Base-by-base conservation (phyloP, 352 stramenopile species). In the Phytophthora sp. region DNA sequence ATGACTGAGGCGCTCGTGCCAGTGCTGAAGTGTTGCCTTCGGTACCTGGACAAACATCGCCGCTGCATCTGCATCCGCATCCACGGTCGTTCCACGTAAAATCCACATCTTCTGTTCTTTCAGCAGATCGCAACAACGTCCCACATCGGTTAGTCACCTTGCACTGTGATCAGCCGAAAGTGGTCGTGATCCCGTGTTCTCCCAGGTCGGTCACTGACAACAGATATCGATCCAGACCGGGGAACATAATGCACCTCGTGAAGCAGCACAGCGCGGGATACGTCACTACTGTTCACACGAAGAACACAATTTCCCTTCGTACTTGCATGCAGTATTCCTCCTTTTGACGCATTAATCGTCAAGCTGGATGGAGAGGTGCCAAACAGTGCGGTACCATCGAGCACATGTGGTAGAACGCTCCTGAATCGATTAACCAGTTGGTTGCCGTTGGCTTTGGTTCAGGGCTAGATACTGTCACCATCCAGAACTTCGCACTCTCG, bases 1-100 rank as follows among this genome's bases (percentile, higher is more conserved):
- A 21, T 68, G 31, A 3, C 60, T 44, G 0, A 68, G 16, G 0
- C 60, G 6, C 3, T 67, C 50, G 33, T 61, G 50, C 41, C 41
- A 67, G 0, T 50, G 16, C 8, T 33, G 51, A 1, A 62, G 20
- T 3, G 50, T 57, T 0, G 16, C 18, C 4, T 21, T 31, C 0
- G n/a, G 7, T 1, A 58, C 21, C 3, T 53, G 3, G 1, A 23
- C 57, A 20, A 58, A 66, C 49, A 57, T 33, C 5, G 21, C 54
- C 4, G 11, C 23, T 11, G 54, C 29, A 16, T 53, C 29, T n/a
- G n/a, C n/a, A 16, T 53, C 29, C 52, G 0, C 12, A 38, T 38
- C 31, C 31, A 20, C 6, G 2, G 31, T 38, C 7, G 4, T 15
- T 24, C 36, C 16, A 44, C 16, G 36, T 44, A 44, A 23, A 7